A percentile compares a stretch with the other conserved stretches of the same genome.
phyloP scores from a whole-genome alignment of 2,329 filamentous ascomycete species.

The Massarina eburnea region DNA sequence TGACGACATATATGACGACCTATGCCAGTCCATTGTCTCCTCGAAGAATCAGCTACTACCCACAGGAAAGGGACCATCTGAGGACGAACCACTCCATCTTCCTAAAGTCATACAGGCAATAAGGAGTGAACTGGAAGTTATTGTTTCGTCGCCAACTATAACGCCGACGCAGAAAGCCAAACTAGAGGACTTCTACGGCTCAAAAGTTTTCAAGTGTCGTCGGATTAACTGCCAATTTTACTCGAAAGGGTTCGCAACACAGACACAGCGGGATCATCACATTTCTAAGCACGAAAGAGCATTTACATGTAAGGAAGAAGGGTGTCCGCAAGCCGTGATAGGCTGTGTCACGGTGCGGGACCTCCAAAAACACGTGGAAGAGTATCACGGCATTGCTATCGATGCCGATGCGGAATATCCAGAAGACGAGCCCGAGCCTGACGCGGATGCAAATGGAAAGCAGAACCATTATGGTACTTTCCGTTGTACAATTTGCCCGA shows the following conservation, averaged over 20 bases:
- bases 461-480: too few relatives aligned
- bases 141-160: too few relatives aligned
- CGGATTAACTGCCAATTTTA: constrained; percentile 9
- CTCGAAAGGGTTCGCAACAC: constrained; percentile 4
- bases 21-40: constrained; percentile 1
- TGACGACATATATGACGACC: neutral
- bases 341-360: constrained; percentile 6
- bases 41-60: constrained; percentile 5
- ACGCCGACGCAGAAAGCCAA: neutral
- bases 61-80: constrained; percentile 3
- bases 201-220: constrained; percentile 7
- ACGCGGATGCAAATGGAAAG: too few relatives aligned
- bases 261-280: constrained; percentile 6
- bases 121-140: neutral
- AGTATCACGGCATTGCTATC: constrained; percentile 1
- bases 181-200: constrained; percentile 4
- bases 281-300: constrained; percentile 9
- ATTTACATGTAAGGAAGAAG: constrained; percentile 3
- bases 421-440: constrained; percentile 3
- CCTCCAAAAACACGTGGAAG: constrained; percentile 7
- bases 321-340: constrained; percentile 1
- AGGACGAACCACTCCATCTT: constrained; percentile 2
- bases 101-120: neutral
- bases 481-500: too few relatives aligned
- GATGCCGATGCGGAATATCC: constrained; percentile 6